Evolutionary conservation across 2,329 filamentous ascomycete genomes (phyloP).

Genomic region (Neospermospora avenae): DNA sequence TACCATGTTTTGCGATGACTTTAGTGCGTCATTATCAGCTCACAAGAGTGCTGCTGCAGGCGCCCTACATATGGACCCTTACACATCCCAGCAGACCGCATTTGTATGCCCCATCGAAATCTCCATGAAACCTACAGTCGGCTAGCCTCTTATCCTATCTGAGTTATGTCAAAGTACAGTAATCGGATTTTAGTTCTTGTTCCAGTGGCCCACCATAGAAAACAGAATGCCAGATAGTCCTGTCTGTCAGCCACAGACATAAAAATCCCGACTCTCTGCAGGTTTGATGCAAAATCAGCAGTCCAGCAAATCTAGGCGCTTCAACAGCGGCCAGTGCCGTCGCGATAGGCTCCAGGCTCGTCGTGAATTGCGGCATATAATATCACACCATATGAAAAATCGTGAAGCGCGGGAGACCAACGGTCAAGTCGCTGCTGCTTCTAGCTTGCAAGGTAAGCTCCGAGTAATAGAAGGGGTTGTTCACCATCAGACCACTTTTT

Average conservation of each 20-base stretch:
- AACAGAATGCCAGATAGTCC: neutral
- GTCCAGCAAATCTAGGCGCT: neutral
- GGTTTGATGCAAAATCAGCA: neutral
- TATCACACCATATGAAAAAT: slow-evolving; percentile 14
- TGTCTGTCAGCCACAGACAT: neutral
- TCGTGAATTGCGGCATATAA: slow-evolving; percentile 4
- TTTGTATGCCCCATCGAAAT: neutral
- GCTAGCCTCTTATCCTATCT: neutral
- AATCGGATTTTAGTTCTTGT: neutral
- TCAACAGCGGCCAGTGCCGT: slow-evolving; percentile 11
- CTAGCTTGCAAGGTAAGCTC: neutral
- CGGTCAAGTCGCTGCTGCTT: slow-evolving; percentile 10
- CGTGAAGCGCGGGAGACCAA: slow-evolving; percentile 1
- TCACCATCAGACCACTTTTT: slow-evolving; percentile 19
- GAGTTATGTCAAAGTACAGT: neutral
- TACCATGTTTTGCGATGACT: slow-evolving; percentile 11
- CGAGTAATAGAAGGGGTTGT: neutral
- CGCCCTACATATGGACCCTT: neutral
- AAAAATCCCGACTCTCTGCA: neutral
- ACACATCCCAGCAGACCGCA: neutral
- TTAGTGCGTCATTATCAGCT: slow-evolving; percentile 12
- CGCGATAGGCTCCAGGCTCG: neutral
- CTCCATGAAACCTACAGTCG: neutral
- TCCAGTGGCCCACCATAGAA: neutral
- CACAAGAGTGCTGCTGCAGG: neutral